Percentiles rank a stretch among this genome's conserved stretches.
These are phyloP conservation scores for Neonectria magnoliae DNA, from an alignment of 2,329 filamentous ascomycete genomes.

Conservation along the genomic window DNA sequence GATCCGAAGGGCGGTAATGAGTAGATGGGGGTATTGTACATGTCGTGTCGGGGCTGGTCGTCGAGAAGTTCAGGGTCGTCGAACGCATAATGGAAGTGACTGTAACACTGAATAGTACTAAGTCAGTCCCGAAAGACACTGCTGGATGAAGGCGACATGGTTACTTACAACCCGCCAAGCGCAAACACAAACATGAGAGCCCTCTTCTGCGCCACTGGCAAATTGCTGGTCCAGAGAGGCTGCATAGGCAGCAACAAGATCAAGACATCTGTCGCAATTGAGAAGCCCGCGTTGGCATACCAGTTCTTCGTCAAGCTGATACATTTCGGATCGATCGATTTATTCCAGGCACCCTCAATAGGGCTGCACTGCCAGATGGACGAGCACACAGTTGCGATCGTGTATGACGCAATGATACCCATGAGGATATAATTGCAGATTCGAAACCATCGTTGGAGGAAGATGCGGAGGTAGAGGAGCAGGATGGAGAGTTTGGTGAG, in stretches of 20 bases:
- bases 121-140: slow-evolving; percentile 3
- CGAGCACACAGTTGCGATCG: slow-evolving; percentile 54
- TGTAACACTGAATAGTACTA: slow-evolving; percentile 42
- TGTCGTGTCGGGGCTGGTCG: slow-evolving; percentile 50
- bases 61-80: slow-evolving; percentile 52
- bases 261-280: slow-evolving; percentile 57
- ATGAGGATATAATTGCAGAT: slow-evolving; percentile 54
- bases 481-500: slow-evolving; percentile 64
- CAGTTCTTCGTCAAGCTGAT: slow-evolving; percentile 58
- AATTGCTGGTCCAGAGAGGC: slow-evolving; percentile 56
- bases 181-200: slow-evolving; percentile 55
- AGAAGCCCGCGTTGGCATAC: slow-evolving; percentile 60
- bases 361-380: slow-evolving; percentile 63
- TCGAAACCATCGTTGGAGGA: slow-evolving; percentile 58
- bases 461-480: slow-evolving; percentile 64
- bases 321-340: slow-evolving; percentile 53
- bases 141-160: background rate
- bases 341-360: slow-evolving; percentile 58
- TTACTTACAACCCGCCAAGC: slow-evolving; percentile 54
- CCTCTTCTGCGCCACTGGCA: slow-evolving; percentile 53
- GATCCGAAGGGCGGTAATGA: background rate
- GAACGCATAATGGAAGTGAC: slow-evolving; percentile 55
- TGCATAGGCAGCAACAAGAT: slow-evolving; percentile 59
- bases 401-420: slow-evolving; percentile 56
- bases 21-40: slow-evolving; percentile 38